Evolutionary conservation across 2,329 filamentous ascomycete species (phyloP).

Genomic region (Talaromyces sp.): DNA sequence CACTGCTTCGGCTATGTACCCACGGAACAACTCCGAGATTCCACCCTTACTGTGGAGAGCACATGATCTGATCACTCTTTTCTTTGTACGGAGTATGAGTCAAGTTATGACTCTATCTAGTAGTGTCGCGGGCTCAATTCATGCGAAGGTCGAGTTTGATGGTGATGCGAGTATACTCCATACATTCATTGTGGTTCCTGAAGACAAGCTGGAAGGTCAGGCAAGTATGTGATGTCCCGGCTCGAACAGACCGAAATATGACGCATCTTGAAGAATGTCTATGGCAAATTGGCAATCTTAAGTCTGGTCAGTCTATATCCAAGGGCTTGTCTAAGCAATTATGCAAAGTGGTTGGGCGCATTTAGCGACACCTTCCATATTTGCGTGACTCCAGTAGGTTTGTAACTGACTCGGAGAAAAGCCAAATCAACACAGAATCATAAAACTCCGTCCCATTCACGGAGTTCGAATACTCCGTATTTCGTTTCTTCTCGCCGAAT

Average conservation of each 20-base stretch:
- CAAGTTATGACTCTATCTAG: not conserved
- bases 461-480: not conserved
- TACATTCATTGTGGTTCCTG: not conserved
- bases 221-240: not conserved
- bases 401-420: not conserved
- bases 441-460: not conserved
- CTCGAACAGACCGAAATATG: not conserved
- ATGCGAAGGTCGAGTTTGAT: not conserved
- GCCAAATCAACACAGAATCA: not conserved
- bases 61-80: not conserved
- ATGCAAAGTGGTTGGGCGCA: not conserved
- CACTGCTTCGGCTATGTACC: not conserved
- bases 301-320: not conserved
- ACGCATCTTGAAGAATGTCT: not conserved
- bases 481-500: not conserved
- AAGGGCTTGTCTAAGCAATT: not conserved
- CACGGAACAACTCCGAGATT: conserved; percentile 4
- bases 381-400: not conserved
- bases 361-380: not conserved
- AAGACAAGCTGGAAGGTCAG: not conserved
- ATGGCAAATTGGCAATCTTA: not conserved
- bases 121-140: not conserved
- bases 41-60: not conserved
- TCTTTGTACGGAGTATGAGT: not conserved
- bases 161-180: too few relatives aligned